Conservation (phyloP, 345 rosid species). For the Kernera saxatilis region DNA sequence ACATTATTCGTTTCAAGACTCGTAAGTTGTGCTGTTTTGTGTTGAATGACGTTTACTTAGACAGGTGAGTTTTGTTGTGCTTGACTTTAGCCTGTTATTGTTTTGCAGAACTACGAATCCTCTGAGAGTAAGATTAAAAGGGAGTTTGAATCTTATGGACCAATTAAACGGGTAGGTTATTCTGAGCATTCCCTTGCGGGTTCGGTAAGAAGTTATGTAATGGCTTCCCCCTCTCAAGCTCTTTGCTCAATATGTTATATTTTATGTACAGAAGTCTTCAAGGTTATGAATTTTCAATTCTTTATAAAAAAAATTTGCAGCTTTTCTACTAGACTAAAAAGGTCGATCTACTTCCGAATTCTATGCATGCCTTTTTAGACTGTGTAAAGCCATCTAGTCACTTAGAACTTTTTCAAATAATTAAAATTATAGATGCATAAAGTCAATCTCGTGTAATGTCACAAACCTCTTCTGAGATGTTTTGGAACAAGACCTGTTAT, state of each 20-base stretch:
- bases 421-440: background rate
- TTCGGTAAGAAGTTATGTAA: slow-evolving; percentile 72
- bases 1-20: slow-evolving; percentile 88
- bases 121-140: slow-evolving; percentile 90
- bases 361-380: background rate
- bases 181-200: slow-evolving; percentile 49
- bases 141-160: slow-evolving; percentile 98
- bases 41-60: background rate
- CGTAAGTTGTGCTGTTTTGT: slow-evolving; percentile 37
- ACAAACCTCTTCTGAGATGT: slow-evolving; percentile 22
- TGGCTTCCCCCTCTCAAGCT: slow-evolving; percentile 20
- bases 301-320: background rate
- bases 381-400: background rate
- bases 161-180: slow-evolving; percentile 93
- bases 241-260: slow-evolving; percentile 3
- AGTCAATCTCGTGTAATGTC: slow-evolving; percentile 1
- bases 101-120: slow-evolving; percentile 87
- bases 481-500: slow-evolving; percentile 29
- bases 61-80: background rate
- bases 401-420: background rate
- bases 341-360: background rate
- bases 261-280: background rate
- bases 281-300: background rate
- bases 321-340: background rate
- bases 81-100: slow-evolving; percentile 7